Percentiles rank a stretch among this genome's conserved stretches.
phyloP scores from a whole-genome alignment of 352 stramenopile species.

The Elongisporangium prolatum region DNA sequence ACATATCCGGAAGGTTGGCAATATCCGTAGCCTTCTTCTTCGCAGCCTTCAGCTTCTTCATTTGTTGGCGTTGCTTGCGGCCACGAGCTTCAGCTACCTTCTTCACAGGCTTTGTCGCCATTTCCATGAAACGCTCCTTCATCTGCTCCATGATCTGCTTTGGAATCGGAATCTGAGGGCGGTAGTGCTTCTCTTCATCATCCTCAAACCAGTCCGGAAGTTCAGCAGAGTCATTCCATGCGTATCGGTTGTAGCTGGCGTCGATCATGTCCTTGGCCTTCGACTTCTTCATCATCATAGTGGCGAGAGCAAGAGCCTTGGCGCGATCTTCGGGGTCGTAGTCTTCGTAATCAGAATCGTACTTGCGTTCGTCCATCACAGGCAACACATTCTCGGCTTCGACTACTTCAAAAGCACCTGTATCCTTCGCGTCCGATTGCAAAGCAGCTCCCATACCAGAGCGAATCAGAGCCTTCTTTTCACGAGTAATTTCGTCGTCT shows the following conservation, averaged over 20 bases:
- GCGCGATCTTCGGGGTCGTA: slow-evolving; percentile 98
- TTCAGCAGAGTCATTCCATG: slow-evolving; percentile 96
- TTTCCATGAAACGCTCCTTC: slow-evolving; percentile 94
- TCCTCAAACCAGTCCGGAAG: slow-evolving; percentile 98
- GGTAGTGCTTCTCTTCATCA: slow-evolving; percentile 96
- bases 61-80: slow-evolving; percentile 91
- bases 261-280: slow-evolving; percentile 98
- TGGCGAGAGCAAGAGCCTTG: slow-evolving; percentile 94
- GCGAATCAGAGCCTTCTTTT: slow-evolving; percentile 83
- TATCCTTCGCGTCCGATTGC: slow-evolving; percentile 13
- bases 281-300: slow-evolving; percentile 97
- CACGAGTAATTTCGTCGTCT: slow-evolving; percentile 50
- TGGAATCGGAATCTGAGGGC: slow-evolving; percentile 96
- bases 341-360: slow-evolving; percentile 95
- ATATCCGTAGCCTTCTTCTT: slow-evolving; percentile 98
- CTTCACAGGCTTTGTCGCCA: slow-evolving; percentile 97
- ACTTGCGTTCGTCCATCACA: slow-evolving; percentile 88
- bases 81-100: slow-evolving; percentile 98
- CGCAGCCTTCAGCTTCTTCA: slow-evolving; percentile 94
- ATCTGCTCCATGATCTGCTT: slow-evolving; percentile 97
- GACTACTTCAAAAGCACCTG: slow-evolving; percentile 41
- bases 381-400: slow-evolving; percentile 36
- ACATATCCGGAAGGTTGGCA: slow-evolving; percentile 95
- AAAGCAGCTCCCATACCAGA: slow-evolving; percentile 78
- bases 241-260: slow-evolving; percentile 98